These are phyloP conservation scores for Chenopodium quinoa DNA, from an alignment of 148 eudicot genomes.

Conservation along the genomic window DNA sequence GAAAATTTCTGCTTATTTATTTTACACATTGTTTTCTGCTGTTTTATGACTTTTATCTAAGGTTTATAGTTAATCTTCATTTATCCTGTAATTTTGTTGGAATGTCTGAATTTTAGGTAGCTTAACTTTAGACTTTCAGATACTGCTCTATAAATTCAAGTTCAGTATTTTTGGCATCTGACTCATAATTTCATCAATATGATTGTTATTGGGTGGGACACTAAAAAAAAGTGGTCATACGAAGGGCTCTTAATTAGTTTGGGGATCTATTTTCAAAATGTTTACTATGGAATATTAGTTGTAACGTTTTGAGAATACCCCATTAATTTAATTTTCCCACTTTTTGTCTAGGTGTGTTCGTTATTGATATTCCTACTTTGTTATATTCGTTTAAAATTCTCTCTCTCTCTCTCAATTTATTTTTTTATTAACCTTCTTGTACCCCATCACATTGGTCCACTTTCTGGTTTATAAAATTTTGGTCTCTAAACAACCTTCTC, in stretches of 20 bases:
- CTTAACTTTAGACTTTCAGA: not conserved
- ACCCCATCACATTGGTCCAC: no score
- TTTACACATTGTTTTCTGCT: conserved; percentile 10
- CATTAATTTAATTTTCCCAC: no score
- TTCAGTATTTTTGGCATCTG: not conserved
- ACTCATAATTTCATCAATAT: not conserved
- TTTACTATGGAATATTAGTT: conserved; percentile 6
- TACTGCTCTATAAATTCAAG: not conserved
- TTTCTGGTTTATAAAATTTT: no score
- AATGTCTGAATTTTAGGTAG: not conserved
- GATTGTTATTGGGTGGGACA: not conserved
- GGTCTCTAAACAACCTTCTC: no score
- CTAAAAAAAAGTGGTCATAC: not conserved
- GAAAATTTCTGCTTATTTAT: conserved; percentile 19
- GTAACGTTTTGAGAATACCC: not conserved
- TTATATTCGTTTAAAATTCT: no score
- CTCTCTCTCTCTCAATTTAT: no score
- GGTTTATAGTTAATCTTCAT: conserved; percentile 11
- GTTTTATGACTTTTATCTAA: not conserved
- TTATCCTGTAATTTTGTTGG: not conserved
- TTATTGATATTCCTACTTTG: no score
- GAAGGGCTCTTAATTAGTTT: not conserved
- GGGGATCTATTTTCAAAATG: not conserved
- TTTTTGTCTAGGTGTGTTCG: no score
- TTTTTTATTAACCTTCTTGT: no score